Evolutionary conservation across 2,329 filamentous ascomycete genomes (phyloP).

Genomic region (Westerdykella aurantiaca): DNA sequence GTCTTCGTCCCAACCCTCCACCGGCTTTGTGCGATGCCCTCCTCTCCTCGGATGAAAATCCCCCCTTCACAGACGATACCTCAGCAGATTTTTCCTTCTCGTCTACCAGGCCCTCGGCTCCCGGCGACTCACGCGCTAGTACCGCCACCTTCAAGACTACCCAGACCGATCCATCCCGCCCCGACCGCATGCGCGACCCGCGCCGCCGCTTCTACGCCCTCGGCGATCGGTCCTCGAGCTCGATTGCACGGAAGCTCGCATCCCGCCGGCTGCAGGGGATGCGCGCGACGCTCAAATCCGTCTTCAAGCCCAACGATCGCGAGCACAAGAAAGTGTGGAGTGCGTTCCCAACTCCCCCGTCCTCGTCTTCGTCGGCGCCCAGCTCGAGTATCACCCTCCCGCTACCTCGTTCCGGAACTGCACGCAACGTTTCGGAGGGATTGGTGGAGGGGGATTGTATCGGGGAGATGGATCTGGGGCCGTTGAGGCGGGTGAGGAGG

Average conservation of each 20-base stretch:
- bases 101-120: slow-evolving; percentile 11
- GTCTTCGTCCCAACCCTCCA: slow-evolving; percentile 13
- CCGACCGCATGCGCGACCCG: slow-evolving; percentile 17
- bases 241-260: slow-evolving; percentile 16
- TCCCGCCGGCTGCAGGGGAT: slow-evolving; percentile 17
- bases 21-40: slow-evolving; percentile 3
- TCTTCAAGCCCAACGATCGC: slow-evolving; percentile 15
- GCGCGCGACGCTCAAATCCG: slow-evolving; percentile 22
- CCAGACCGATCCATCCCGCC: slow-evolving; percentile 24
- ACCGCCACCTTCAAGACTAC: slow-evolving; percentile 27
- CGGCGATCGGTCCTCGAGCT: slow-evolving; percentile 16
- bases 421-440: slow-evolving; percentile 10
- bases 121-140: slow-evolving; percentile 17
- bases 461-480: slow-evolving; percentile 22
- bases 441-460: slow-evolving; percentile 4
- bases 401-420: slow-evolving; percentile 20
- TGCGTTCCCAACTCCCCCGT: neutral
- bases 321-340: neutral
- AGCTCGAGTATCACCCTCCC: slow-evolving; percentile 31
- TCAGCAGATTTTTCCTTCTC: neutral
- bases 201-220: slow-evolving; percentile 27
- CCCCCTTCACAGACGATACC: slow-evolving; percentile 7
- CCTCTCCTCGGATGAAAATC: slow-evolving; percentile 2
- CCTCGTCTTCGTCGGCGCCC: neutral
- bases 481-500: slow-evolving; percentile 19